These are phyloP conservation scores for Pseudogymnoascus sp. DNA, from an alignment of 2,329 filamentous ascomycete genomes.

Conservation along the genomic window DNA sequence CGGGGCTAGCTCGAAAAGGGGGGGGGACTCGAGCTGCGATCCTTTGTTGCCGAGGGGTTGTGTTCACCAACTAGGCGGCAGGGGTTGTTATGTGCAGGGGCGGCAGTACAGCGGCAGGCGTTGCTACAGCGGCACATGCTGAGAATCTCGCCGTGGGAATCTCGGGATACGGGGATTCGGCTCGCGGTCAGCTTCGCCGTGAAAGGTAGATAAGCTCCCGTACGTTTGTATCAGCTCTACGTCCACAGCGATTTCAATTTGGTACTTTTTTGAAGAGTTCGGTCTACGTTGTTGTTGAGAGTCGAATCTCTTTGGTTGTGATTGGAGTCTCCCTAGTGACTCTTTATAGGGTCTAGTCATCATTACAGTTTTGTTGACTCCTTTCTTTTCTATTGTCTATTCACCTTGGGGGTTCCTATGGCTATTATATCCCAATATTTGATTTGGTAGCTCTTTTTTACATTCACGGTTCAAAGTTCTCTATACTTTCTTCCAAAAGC, in stretches of 20 bases:
- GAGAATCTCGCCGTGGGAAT: not conserved
- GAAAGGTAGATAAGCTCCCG: not conserved
- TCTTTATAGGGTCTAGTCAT: not conserved
- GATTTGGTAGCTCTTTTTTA: not conserved
- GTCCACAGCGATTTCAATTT: not conserved
- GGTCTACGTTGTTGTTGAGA: not conserved
- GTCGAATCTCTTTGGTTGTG: not conserved
- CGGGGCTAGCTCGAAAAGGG: not conserved
- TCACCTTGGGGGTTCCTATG: not conserved
- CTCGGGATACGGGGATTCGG: not conserved
- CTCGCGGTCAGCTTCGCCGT: not conserved
- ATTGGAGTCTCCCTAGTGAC: not conserved
- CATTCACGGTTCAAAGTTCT: not conserved
- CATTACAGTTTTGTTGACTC: not conserved
- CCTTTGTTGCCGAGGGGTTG: not conserved
- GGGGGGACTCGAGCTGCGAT: not conserved
- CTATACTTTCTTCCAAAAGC: not conserved
- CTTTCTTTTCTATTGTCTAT: not conserved
- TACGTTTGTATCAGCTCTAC: not conserved
- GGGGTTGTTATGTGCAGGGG: not conserved
- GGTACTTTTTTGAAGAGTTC: not conserved
- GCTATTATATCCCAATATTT: not conserved
- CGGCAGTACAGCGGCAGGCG: not conserved
- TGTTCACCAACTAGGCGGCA: conserved; percentile 3
- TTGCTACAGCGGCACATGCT: not conserved